Conservation (phyloP, 2,329 filamentous ascomycete genomes). For the Thelonectria discophora region DNA sequence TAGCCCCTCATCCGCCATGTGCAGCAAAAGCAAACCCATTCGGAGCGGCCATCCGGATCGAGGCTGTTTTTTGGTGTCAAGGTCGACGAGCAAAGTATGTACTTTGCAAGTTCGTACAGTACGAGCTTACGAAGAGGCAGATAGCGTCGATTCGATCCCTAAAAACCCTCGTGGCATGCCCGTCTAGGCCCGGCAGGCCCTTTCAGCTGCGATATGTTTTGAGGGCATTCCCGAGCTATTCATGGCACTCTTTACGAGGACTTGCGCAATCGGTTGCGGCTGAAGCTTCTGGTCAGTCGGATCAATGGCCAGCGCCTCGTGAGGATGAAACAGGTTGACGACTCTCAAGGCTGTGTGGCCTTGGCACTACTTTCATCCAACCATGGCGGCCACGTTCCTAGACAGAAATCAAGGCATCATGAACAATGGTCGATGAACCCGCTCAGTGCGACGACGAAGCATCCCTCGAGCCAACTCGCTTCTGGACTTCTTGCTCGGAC, state of each 20-base stretch:
- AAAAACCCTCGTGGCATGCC: constrained; percentile 26
- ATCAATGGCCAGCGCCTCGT: not conserved
- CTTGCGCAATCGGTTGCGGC: constrained; percentile 7
- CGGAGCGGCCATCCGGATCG: constrained; percentile 11
- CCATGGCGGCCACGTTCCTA: constrained; percentile 2
- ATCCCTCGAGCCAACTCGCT: not conserved
- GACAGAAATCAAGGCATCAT: too few relatives aligned
- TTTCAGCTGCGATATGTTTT: constrained; percentile 17
- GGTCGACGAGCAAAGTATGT: too few relatives aligned
- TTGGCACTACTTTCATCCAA: constrained; percentile 1
- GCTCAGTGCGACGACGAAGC: not conserved
- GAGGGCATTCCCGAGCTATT: not conserved
- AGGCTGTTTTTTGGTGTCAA: constrained; percentile 8
- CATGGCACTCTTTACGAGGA: not conserved
- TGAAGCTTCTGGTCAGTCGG: constrained; percentile 1
- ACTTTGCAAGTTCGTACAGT: too few relatives aligned
- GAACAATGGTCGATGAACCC: not conserved
- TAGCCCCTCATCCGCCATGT: constrained; percentile 3
- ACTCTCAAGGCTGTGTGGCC: not conserved
- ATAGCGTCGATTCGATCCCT: constrained; percentile 17
- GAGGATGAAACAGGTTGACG: constrained; percentile 6
- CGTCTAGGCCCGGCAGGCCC: constrained; percentile 17
- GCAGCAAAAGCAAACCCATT: constrained; percentile 12
- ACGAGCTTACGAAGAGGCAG: constrained; percentile 5
- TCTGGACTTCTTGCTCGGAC: too few relatives aligned